Base-by-base conservation (phyloP, 495 filamentous ascomycete genomes). In the Podospora pseudopauciseta region DNA sequence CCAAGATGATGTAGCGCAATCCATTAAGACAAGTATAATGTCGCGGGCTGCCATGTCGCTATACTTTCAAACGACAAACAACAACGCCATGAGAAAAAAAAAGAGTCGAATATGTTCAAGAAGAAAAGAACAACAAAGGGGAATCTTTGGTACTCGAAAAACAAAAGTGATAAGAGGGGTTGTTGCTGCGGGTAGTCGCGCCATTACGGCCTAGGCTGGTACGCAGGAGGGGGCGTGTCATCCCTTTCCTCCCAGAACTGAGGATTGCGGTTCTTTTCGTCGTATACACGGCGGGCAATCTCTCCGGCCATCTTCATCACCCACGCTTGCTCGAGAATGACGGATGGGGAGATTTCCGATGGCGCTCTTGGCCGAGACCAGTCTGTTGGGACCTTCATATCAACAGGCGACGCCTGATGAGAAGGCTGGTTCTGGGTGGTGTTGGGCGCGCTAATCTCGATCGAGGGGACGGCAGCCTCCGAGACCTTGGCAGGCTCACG, bases 221-320 rank as follows among this genome's bases (percentile, higher is more conserved):
- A 90, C 64, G 88, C 88, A 11, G 88, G 88, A 30, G 88, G 88
- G 1, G 87, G 88, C 7, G 78, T 74, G n/a, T 87, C 85, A 54
- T 88, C 83, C 49, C 74, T 76, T 64, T 81, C 86, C 30, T 78
- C 81, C 79, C 77, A 83, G 28, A 81, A 80, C 20, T 75, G 74
- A 59, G 77, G 75, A 67, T 82, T 81, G 67, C 83, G 81, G 71
- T 80, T 77, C 74, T 85, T 80, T 74, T 85, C 82, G 62, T 96
- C 91, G 66, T 93, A 88, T 69, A 94, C 90, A 30, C 91, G 90
- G 71, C 90, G 85, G 55, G 92, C 92, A 59, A 97, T 93, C 78
- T 99, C 94, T 59, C 87, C 86, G 5, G 94, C 94, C 79, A 99
- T 91, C 80, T 93, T 93, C 81, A 90, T 90, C 71, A 97, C 89